Conservation (phyloP, 202 grass and related monocot species). For the Setaria viridis region DNA sequence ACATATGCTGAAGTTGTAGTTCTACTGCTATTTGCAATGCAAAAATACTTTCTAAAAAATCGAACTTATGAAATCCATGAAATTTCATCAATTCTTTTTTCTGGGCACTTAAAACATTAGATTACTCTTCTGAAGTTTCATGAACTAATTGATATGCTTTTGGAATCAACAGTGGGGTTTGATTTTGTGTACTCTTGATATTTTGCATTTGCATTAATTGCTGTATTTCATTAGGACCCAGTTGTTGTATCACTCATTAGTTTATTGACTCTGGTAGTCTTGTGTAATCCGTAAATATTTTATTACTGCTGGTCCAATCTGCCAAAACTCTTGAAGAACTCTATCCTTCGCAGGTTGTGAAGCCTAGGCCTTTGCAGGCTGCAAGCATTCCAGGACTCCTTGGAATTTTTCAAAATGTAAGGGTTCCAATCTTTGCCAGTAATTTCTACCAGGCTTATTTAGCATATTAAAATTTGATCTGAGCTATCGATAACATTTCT, state of each 20-base stretch:
- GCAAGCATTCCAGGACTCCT: slow-evolving; percentile 98
- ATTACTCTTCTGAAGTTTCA: neutral
- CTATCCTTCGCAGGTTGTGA: slow-evolving; percentile 70
- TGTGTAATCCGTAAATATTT: neutral
- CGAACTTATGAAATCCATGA: neutral
- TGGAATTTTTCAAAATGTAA: slow-evolving; percentile 97
- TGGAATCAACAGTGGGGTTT: neutral
- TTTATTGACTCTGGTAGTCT: neutral
- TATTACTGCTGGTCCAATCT: neutral
- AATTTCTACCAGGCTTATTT: neutral
- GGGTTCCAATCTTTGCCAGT: neutral
- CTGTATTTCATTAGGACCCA: neutral
- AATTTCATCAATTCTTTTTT: neutral
- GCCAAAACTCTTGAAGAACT: slow-evolving; percentile 31
- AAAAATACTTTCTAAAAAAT: neutral
- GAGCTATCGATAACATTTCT: slow-evolving; percentile 8
- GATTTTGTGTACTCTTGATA: neutral
- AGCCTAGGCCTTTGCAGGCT: slow-evolving; percentile 92
- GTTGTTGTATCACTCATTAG: neutral
- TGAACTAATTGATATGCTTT: neutral
- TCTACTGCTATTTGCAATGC: neutral
- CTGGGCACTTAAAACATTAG: neutral
- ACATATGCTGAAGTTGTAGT: neutral
- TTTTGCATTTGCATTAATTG: neutral
- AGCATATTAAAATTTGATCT: slow-evolving; percentile 4